Base-by-base conservation (phyloP, 768 basidiomycete species). In the Termitomyces sp. region DNA sequence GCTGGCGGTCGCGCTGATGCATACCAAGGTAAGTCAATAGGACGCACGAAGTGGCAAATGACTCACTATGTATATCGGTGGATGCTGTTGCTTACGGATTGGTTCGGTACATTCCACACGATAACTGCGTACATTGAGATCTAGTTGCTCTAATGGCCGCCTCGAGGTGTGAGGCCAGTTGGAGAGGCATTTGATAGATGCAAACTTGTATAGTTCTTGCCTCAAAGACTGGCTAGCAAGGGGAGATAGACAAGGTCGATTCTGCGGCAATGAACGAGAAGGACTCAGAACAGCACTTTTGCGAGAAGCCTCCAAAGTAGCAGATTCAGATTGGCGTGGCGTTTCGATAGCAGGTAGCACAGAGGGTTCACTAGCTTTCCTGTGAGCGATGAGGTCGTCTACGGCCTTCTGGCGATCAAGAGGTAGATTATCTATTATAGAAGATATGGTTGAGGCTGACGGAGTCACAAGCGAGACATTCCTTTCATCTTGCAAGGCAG, bases 361-460 rank as follows among this genome's bases (percentile, higher is more conserved):
- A 63, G 64, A 57, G 59, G 62, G 30, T 53, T 57, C 42, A 38
- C 40, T 24, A 24, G 53, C 38, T 54, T 42, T 58, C 35, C 61
- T 53, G 26, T 49, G 51, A 26, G 61, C 54, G 14, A 75, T 69
- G 24, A 81, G 69, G 24, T 72, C 70, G 4, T 78, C 69, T 9
- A 82, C 63, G 3, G 80, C 79, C 57, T 64, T 67, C 56, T 73
- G 73, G 46, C 75, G 74, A 40, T 73, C 70, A 6, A 65, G 57
- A 53, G 73, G 63, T 6, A 77, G 62, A 43, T 62, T 56, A 52
- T 74, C 74, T 22, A 65, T 56, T 24, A 78, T 64, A 0, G 73
- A 73, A 32, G 77, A 77, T 16, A 78, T 70, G 35, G 65, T 66
- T 43, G 77, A 78, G 12, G 67, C 65, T 13, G 76, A 78, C 38